phyloP scores from a whole-genome alignment of 371 early-diverging fungal species.

The Sporodiniella umbellata region DNA sequence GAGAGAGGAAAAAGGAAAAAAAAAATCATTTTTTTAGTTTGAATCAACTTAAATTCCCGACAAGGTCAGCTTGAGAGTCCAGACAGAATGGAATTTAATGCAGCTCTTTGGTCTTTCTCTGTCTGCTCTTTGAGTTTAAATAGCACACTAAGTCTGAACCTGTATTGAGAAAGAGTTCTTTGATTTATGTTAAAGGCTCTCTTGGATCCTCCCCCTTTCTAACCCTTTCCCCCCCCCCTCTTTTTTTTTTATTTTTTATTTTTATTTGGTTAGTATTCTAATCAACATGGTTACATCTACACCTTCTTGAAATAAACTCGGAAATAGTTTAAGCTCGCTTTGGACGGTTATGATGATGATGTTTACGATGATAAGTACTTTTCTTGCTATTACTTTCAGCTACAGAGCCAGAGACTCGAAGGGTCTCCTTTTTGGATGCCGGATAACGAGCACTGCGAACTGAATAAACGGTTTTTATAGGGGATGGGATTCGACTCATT shows the following conservation, averaged over 20 bases:
- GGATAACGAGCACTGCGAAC: background rate
- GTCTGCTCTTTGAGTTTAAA: background rate
- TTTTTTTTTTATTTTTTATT: no score
- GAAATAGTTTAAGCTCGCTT: no score
- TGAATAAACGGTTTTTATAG: conserved; percentile 7
- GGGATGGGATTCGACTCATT: conserved; percentile 9
- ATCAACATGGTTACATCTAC: no score
- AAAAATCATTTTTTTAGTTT: background rate
- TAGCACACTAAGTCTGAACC: no score
- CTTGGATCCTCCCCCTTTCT: no score
- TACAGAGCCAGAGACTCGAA: no score
- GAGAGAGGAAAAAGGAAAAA: background rate
- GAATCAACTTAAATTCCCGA: background rate
- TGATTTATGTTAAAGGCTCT: no score
- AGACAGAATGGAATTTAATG: background rate
- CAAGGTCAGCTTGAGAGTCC: background rate
- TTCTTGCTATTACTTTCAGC: background rate
- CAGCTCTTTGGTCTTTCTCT: background rate
- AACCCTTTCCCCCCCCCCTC: no score
- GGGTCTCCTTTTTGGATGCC: background rate
- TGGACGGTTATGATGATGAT: no score
- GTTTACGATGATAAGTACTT: background rate
- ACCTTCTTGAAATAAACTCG: no score
- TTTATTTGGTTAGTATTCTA: no score
- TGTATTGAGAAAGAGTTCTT: no score